Conservation (phyloP, 2,329 filamentous ascomycete species). For the Diaporthe nobilis region DNA sequence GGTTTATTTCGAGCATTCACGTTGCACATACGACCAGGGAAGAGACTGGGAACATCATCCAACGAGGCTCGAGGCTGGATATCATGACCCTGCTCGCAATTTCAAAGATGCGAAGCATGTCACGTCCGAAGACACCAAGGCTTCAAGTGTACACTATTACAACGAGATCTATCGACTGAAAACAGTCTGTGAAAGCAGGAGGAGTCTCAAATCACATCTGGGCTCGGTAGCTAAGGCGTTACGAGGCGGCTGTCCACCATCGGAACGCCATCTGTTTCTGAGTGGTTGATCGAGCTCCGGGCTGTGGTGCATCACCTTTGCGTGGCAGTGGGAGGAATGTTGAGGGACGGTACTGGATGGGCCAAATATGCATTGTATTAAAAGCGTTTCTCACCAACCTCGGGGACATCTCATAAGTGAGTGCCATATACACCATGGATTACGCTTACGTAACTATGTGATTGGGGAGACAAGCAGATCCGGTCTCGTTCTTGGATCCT, state of each 20-base stretch:
- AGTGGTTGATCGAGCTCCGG: not conserved
- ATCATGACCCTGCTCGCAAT: not conserved
- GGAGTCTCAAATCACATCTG: not conserved
- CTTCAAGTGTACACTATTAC: not conserved
- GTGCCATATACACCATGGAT: not conserved
- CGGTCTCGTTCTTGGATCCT: not conserved
- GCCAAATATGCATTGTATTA: constrained; percentile 1
- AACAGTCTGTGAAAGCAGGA: not conserved
- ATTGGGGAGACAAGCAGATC: not conserved
- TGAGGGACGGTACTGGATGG: not conserved
- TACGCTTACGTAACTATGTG: not conserved
- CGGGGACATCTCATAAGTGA: constrained; percentile 2
- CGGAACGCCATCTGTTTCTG: not conserved
- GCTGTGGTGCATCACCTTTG: not conserved
- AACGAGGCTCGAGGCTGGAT: constrained; percentile 6
- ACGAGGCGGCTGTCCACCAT: not conserved
- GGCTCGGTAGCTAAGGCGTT: not conserved
- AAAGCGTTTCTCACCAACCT: constrained; percentile 1
- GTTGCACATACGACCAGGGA: constrained; percentile 4
- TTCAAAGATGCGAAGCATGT: not conserved
- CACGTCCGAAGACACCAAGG: not conserved
- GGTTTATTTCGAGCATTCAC: constrained; percentile 15
- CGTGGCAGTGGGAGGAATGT: not conserved
- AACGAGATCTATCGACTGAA: not conserved
- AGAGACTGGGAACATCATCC: constrained; percentile 1